Conservation (phyloP, 768 basidiomycete genomes). For the Pisolithus sp. region DNA sequence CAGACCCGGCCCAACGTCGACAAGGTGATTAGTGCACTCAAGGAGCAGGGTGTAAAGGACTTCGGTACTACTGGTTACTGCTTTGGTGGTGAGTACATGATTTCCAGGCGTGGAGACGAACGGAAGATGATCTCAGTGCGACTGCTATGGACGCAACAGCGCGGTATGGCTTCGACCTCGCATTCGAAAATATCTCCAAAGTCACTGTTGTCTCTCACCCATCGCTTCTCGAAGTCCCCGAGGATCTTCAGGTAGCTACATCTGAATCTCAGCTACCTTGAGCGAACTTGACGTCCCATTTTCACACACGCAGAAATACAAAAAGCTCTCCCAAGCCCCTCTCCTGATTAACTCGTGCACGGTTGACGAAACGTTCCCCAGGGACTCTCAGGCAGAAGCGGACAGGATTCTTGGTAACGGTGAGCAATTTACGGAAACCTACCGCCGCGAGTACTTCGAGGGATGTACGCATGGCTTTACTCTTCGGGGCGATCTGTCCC, state of each 20-base stretch:
- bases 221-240: conserved; percentile 51
- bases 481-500: conserved; percentile 37
- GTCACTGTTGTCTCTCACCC: conserved; percentile 53
- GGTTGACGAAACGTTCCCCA: conserved; percentile 45
- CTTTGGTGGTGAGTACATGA: conserved; percentile 45
- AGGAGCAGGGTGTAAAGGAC: conserved; percentile 48
- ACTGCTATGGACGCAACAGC: conserved; percentile 19
- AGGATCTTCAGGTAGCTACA: conserved; percentile 51
- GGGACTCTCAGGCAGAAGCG: conserved; percentile 36
- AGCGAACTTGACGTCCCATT: not conserved
- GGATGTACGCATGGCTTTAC: conserved; percentile 52
- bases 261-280: not conserved
- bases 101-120: not conserved
- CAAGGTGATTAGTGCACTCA: conserved; percentile 51
- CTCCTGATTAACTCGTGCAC: conserved; percentile 66
- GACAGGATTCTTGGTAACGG: conserved; percentile 45
- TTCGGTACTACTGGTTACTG: conserved; percentile 67
- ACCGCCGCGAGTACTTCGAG: conserved; percentile 42
- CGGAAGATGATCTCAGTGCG: not conserved
- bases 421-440: conserved; percentile 43
- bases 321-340: conserved; percentile 39
- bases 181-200: conserved; percentile 46
- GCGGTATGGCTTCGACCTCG: conserved; percentile 57
- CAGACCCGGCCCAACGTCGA: conserved; percentile 45
- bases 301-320: conserved; percentile 41